Percentiles rank a stretch among this genome's conserved stretches.
Conservation (phyloP, 1,284 basidiomycete species). For the Xerocomus cyaneibrunnescens region DNA sequence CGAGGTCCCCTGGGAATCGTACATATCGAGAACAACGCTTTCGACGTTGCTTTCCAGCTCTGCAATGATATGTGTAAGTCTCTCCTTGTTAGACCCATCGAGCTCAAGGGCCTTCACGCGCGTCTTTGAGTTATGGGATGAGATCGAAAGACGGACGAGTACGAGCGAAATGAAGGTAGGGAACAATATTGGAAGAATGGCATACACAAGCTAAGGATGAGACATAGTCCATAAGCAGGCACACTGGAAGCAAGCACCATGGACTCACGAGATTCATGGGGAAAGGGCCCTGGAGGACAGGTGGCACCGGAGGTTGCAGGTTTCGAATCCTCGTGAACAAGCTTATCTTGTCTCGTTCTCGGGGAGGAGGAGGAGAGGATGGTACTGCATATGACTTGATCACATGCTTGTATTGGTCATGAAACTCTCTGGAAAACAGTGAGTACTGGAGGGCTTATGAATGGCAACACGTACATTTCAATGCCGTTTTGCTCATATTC, state of each 20-base stretch:
- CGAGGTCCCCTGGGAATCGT: conserved; percentile 15
- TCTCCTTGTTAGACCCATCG: conserved; percentile 40
- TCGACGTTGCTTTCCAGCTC: conserved; percentile 61
- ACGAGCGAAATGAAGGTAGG: conserved; percentile 56
- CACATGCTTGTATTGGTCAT: conserved; percentile 55
- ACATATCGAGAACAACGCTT: conserved; percentile 43
- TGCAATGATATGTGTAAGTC: conserved; percentile 53
- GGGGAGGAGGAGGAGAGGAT: conserved; percentile 31
- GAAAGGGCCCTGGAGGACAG: conserved; percentile 61
- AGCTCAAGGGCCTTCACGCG: conserved; percentile 63
- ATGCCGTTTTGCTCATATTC: conserved; percentile 59
- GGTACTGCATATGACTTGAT: conserved; percentile 51
- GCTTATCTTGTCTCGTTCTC: conserved; percentile 13
- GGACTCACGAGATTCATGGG: conserved; percentile 71
- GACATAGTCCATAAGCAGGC: not conserved
- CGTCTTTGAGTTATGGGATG: conserved; percentile 52
- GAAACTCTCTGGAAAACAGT: conserved; percentile 45
- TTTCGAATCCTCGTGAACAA: conserved; percentile 45
- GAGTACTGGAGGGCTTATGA: conserved; percentile 8
- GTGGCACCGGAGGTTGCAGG: conserved; percentile 53
- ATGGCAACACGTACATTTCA: conserved; percentile 49
- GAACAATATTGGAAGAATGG: conserved; percentile 60
- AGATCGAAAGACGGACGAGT: conserved; percentile 51
- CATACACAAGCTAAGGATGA: conserved; percentile 47
- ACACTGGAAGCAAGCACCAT: not conserved